Base-by-base conservation (phyloP, 768 basidiomycete species). In the Wakefieldia striispora region DNA sequence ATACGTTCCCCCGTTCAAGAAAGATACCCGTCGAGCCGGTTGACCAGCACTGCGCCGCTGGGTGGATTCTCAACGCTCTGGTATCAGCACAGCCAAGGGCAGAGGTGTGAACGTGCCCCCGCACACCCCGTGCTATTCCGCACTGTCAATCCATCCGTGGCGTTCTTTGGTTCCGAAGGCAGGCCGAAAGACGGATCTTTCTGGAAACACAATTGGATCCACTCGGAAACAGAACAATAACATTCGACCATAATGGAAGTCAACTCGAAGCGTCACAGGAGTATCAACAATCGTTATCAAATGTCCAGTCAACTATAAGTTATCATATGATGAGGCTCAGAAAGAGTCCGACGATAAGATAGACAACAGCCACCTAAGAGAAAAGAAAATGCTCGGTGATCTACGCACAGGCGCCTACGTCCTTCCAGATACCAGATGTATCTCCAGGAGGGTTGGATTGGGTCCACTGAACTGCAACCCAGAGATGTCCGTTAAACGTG, bases 391-490 rank as follows among this genome's bases (percentile, higher is more conserved):
- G 9, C 27, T 11, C 27, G 9, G 6, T 6, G 7, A 33, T 38
- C 24, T 35, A 68, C 23, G 51, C 47, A 34, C 65, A 66, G 3
- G 33, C 54, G 3, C 65, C 65, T 2, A 34, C 11, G 14, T 62
- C 57, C 36, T 51, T 27, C 67, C 67, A 66, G 16, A 53, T 45
- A 12, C 66, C 65, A 6, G 65, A 67, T 2, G 50, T 10, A 12
- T 65, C 65, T 2, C 62, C 65, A 0, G 65, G 67, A 7, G 20
- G 0, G 29, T 66, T 66, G 0, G 62, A 49, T 23, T 42, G 0
- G 0, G 47, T 47, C 65, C 65, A 69, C 43, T 67, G 62, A 12
- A 54, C 54, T 4, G 65, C 59, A 8, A 41, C 33, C 65, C 67
- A 66, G 2, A 66, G 45, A 3, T 43, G 52, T 0, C 23, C 41